A percentile compares a stretch with the other conserved stretches of the same genome.
phyloP scores from a whole-genome alignment of 2,329 filamentous ascomycete genomes.

The Curvularia hawaiiensis region DNA sequence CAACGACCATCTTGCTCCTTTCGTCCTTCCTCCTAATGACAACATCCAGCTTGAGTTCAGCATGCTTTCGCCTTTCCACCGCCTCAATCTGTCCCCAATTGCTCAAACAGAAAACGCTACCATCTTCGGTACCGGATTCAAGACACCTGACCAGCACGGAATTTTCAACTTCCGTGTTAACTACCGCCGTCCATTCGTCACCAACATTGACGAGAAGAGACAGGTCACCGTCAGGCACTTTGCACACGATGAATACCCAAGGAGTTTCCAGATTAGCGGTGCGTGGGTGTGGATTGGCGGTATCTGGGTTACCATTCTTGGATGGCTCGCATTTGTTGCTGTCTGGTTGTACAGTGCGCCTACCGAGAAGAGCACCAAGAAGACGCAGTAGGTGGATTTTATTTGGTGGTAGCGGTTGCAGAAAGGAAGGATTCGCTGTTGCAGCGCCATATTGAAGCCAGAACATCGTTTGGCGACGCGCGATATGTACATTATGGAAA shows the following conservation, averaged over 20 bases:
- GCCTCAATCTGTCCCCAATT: slow-evolving; percentile 69
- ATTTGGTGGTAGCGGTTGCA: not conserved
- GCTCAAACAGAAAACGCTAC: slow-evolving; percentile 68
- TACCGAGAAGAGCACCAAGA: slow-evolving; percentile 56
- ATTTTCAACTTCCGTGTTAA: slow-evolving; percentile 99
- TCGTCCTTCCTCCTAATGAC: slow-evolving; percentile 71
- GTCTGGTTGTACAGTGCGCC: slow-evolving; percentile 85
- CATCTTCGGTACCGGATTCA: slow-evolving; percentile 77
- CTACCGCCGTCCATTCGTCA: slow-evolving; percentile 94
- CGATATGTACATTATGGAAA: slow-evolving; percentile 24
- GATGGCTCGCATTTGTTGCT: slow-evolving; percentile 83
- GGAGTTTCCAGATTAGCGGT: slow-evolving; percentile 85
- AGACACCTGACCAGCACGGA: slow-evolving; percentile 92
- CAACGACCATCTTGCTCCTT: slow-evolving; percentile 76
- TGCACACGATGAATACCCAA: slow-evolving; percentile 94
- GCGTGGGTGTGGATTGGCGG: slow-evolving; percentile 96
- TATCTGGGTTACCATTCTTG: slow-evolving; percentile 79
- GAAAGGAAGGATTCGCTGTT: not conserved
- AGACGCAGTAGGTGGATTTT: slow-evolving; percentile 49
- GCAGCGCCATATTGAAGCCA: slow-evolving; percentile 8
- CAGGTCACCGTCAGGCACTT: slow-evolving; percentile 96
- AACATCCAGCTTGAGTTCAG: slow-evolving; percentile 92
- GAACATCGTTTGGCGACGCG: slow-evolving; percentile 15
- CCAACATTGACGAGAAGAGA: slow-evolving; percentile 87
- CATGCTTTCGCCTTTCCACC: slow-evolving; percentile 98